These are phyloP conservation scores for Oryza punctata DNA, from an alignment of 176 grass and related monocot species.

Conservation along the genomic window DNA sequence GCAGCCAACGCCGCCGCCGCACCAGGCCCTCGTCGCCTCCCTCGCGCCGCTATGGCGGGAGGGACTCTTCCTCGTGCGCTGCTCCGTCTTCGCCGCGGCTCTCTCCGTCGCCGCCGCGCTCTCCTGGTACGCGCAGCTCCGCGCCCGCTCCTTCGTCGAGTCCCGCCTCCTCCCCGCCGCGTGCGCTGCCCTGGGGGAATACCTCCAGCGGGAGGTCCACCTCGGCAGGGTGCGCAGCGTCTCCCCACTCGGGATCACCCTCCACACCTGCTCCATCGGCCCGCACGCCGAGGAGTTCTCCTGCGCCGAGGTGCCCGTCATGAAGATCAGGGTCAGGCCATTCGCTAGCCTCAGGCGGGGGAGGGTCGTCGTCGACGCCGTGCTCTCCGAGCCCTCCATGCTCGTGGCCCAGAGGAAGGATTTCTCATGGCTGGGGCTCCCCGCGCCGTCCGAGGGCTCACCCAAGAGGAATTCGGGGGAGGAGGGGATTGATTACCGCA, in stretches of 20 bases:
- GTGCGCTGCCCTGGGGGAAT: conserved; percentile 67
- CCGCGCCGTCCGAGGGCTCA: conserved; percentile 50
- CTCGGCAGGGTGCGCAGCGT: conserved; percentile 83
- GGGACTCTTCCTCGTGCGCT: conserved; percentile 86
- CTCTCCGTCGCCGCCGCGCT: conserved; percentile 75
- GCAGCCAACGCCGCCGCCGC: not conserved
- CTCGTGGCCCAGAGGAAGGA: conserved; percentile 86
- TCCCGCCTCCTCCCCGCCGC: conserved; percentile 76
- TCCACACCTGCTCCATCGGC: conserved; percentile 87
- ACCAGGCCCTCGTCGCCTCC: conserved; percentile 61
- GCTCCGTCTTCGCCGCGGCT: conserved; percentile 73
- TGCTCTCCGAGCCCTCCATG: conserved; percentile 70
- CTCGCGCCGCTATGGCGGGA: conserved; percentile 74
- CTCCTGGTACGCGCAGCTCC: conserved; percentile 77
- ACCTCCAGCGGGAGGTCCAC: conserved; percentile 83
- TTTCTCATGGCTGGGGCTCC: conserved; percentile 95
- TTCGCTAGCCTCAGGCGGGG: conserved; percentile 81
- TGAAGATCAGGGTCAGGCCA: conserved; percentile 83
- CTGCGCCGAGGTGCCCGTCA: conserved; percentile 68
- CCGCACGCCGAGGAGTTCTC: conserved; percentile 90
- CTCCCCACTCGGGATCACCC: conserved; percentile 85
- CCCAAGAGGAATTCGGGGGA: conserved; percentile 63
- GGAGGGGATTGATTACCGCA: conserved; percentile 88
- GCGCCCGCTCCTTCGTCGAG: conserved; percentile 73
- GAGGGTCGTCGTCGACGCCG: conserved; percentile 82